Base-by-base conservation (phyloP, 352 stramenopile species). In the Phytophthora palmivora region DNA sequence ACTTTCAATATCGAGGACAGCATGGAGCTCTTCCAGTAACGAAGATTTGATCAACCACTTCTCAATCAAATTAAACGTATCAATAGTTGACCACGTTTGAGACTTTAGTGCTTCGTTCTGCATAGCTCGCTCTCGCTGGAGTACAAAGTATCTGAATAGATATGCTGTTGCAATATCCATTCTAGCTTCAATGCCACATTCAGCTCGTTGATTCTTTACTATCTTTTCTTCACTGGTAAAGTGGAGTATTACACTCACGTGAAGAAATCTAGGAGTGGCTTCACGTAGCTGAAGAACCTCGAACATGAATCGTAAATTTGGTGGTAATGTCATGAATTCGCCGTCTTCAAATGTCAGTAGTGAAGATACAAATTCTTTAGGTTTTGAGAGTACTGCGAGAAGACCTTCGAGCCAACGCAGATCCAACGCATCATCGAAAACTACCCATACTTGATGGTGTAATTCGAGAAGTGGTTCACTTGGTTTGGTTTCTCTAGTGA, bases 281-380 rank as follows among this genome's bases (percentile, higher is more conserved):
- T 81, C 26, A 0, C 51, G 33, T 18, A 89, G 52, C 2, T 66
- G 58, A 9, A 83, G 41, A 0, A 78, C 71, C 51, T 94, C 85
- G 26, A 92, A 91, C 0, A 87, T 1, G 21, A 94, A 76, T 0
- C 73, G 81, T 12, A 94, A 21, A 19, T 91, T 89, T 2, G 82
- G 78, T 1, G 84, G 79, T 1, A 87, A 34, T 0, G 76, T 87
- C 76, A 89, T 86, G 51, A 84, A 79, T 39, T 78, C 75, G 4
- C 77, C 72, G 30, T 82, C 71, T n/a, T 74, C 15, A 16, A 87
- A 84, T 8, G 48, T 43, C 1, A 84, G 11, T 7, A 78, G 14
- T 0, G 42, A 14, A 2, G 44, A 36, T 11, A 38, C 10, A 7
- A 22, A 6, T 28, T 6, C 30, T n/a, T 24, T 9, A 22, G 4